Evolutionary conservation across 192 early-diverging fungal genomes (phyloP), one percentile per base, ranked within the genome.

Genomic region (Dissophora ornata): DNA sequence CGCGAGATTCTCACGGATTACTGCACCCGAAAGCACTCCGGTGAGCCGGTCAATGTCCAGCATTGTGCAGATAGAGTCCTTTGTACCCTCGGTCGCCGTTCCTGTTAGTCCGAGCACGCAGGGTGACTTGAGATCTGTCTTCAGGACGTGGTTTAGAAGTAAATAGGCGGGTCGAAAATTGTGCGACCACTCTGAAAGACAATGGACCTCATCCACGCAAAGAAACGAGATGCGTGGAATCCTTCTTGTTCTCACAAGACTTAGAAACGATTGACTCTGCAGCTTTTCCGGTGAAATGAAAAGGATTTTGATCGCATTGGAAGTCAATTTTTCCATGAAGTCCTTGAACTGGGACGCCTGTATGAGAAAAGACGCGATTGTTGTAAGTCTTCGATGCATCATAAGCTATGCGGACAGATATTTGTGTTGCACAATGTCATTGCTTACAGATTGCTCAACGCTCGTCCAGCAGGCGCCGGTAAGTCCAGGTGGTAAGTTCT

Each of bases 131-230:
- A 94, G 71, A 26, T 71, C 50, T 0, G 79, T 61, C 16, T 67
- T 52, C 42, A 93, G 64, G 3, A 82, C 75, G 25, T 79, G 67
- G 24, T 83, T 77, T 33, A 94, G 65, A 41, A 87, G 86, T 40
- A 93, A 55, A 50, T 93, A 93, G 1, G 82, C 87, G 0, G 85
- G 92, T 48, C 93, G 79, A 61, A 95, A 95, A 50, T 92, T 94
- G 61, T 94, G 93, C 0, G 90, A 92, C 94, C 94, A 95, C 77
- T 94, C 92, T 45, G 89, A 89, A 24, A 92, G 78, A 58, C 94
- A 95, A 62, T 95, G 94, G 0, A 86, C 92, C 63, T 95, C 94
- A 69, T 95, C 94, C 25, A 95, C 82, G 24, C 91, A 93, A 1
- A 83, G 85, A 40, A 94, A 78, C 0, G 67, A 58, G 41, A 94